Conservation (phyloP, 208 protist species). For the Leishmania arabica region DNA sequence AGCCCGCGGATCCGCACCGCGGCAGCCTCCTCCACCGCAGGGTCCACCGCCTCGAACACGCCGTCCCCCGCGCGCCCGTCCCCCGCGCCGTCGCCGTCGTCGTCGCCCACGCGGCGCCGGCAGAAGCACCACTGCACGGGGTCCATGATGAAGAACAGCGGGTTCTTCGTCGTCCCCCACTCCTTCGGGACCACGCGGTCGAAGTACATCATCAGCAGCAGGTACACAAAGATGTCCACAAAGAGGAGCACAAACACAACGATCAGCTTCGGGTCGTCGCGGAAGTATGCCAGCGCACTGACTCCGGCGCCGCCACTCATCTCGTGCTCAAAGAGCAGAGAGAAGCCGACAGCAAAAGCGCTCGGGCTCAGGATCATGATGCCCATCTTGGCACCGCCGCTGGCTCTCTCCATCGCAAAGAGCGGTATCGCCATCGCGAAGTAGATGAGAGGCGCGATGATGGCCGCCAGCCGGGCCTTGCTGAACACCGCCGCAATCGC, state of each 20-base stretch:
- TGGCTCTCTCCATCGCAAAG: constrained; percentile 36
- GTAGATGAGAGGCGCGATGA: constrained; percentile 75
- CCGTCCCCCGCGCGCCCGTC: constrained; percentile 31
- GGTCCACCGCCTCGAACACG: constrained; percentile 22
- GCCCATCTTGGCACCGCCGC: constrained; percentile 11
- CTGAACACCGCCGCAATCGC: constrained; percentile 63
- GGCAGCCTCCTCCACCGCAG: constrained; percentile 29
- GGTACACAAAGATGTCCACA: constrained; percentile 61
- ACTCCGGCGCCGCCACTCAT: constrained; percentile 31
- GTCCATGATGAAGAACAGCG: constrained; percentile 69
- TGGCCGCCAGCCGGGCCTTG: constrained; percentile 58
- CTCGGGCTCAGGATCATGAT: constrained; percentile 42
- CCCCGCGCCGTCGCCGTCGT: constrained; percentile 5
- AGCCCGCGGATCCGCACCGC: constrained; percentile 30
- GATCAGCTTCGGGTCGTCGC: constrained; percentile 47
- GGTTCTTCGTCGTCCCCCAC: constrained; percentile 58
- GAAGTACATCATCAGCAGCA: constrained; percentile 70
- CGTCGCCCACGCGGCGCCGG: constrained; percentile 37
- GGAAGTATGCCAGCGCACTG: constrained; percentile 38
- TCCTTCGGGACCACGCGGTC: constrained; percentile 70
- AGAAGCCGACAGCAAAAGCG: constrained; percentile 45
- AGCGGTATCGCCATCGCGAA: constrained; percentile 52
- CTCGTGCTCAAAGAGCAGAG: constrained; percentile 59
- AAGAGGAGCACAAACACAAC: constrained; percentile 30
- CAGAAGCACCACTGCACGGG: constrained; percentile 33